A percentile compares a stretch with the other conserved stretches of the same genome.
phyloP scores from a whole-genome alignment of 2,329 filamentous ascomycete genomes.

The Aspergillus candidus region DNA sequence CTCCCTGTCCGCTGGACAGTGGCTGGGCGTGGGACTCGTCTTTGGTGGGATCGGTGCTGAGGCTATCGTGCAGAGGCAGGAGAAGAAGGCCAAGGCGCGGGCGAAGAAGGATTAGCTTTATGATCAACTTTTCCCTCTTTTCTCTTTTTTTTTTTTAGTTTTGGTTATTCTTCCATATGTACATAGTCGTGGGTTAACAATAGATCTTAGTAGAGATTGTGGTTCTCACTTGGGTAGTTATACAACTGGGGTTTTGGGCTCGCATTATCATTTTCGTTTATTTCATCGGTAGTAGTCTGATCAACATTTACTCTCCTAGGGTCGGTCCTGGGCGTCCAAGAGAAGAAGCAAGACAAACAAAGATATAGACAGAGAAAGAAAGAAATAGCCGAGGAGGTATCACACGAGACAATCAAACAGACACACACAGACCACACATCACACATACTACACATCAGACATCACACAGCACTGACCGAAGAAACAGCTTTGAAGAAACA shows the following conservation, averaged over 20 bases:
- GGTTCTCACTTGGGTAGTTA: too few species aligned
- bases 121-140: constrained; percentile 10
- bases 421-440: too few species aligned
- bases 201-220: too few species aligned
- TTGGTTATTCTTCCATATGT: constrained; percentile 2
- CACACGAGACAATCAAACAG: too few species aligned
- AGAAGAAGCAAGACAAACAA: too few species aligned
- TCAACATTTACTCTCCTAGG: neutral
- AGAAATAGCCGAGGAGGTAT: too few species aligned
- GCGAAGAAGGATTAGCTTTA: constrained; percentile 46
- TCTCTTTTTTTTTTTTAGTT: neutral
- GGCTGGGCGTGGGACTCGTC: constrained; percentile 84
- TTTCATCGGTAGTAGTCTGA: constrained; percentile 1
- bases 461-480: too few species aligned
- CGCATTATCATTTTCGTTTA: neutral
- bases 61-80: constrained; percentile 68
- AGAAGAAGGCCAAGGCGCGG: constrained; percentile 75
- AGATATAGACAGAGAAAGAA: too few species aligned
- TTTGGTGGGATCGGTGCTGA: constrained; percentile 95
- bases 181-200: neutral
- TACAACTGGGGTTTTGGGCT: too few species aligned
- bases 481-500: too few species aligned
- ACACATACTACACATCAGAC: too few species aligned
- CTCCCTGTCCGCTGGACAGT: constrained; percentile 78
- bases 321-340: too few species aligned